phyloP scores from a whole-genome alignment of 2,329 filamentous ascomycete species.

The Samsoniella hepiali region DNA sequence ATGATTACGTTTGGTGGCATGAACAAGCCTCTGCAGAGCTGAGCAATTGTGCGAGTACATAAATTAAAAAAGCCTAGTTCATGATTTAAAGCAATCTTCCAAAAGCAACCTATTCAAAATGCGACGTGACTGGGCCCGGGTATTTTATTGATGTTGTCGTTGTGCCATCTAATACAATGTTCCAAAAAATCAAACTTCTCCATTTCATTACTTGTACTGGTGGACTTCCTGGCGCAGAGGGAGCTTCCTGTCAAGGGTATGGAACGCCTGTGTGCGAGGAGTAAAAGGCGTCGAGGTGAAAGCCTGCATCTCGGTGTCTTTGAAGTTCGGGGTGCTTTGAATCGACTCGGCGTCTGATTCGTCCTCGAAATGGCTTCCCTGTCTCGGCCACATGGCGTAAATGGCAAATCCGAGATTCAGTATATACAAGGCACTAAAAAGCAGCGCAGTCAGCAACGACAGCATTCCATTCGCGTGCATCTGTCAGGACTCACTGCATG shows the following conservation, averaged over 20 bases:
- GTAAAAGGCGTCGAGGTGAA: constrained; percentile 54
- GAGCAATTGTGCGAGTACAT: constrained; percentile 8
- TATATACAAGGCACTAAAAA: constrained; percentile 55
- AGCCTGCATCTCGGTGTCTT: constrained; percentile 57
- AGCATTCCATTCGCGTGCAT: not conserved
- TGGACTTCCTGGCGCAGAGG: constrained; percentile 37
- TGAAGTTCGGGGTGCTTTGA: constrained; percentile 29
- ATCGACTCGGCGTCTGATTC: constrained; percentile 40
- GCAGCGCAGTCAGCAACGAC: constrained; percentile 4
- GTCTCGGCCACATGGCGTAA: constrained; percentile 57
- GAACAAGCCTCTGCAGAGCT: constrained; percentile 52
- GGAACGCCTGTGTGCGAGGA: constrained; percentile 65
- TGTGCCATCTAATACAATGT: constrained; percentile 3
- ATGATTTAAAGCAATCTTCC: not conserved
- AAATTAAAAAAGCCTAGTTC: not conserved
- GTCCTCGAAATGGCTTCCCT: constrained; percentile 45
- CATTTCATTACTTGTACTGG: not conserved
- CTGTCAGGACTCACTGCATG: constrained; percentile 58
- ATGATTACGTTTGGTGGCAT: constrained; percentile 55
- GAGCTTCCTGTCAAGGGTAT: constrained; percentile 57
- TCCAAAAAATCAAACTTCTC: not conserved
- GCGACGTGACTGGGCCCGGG: not conserved
- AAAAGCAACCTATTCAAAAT: constrained; percentile 1
- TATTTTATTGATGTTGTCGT: constrained; percentile 4
- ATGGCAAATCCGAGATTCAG: constrained; percentile 57